phyloP scores from a whole-genome alignment of 1,284 basidiomycete species.

The Ceratobasidium theobromae region DNA sequence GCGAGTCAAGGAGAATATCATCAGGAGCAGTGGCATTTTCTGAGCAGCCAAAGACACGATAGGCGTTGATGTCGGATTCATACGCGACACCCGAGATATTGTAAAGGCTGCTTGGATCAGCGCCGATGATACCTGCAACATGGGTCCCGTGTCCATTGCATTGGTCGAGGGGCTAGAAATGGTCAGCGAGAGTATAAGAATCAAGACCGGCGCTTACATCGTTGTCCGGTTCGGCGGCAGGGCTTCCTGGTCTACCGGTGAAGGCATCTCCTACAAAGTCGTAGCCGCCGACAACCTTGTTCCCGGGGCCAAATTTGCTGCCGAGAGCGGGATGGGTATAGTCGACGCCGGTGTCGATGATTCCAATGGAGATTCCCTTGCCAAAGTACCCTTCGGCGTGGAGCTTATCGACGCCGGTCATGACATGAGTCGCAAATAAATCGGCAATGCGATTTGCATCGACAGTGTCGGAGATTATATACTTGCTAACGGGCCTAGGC shows the following conservation, averaged over 20 bases:
- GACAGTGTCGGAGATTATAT: background rate
- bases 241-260: background rate
- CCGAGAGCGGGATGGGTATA: constrained; percentile 50
- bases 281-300: constrained; percentile 43
- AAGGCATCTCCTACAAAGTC: constrained; percentile 48
- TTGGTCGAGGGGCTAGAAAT: constrained; percentile 40
- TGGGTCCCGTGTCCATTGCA: constrained; percentile 47
- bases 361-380: constrained; percentile 49
- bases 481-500: background rate
- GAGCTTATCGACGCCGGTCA: constrained; percentile 44
- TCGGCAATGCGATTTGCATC: constrained; percentile 28
- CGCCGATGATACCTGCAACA: constrained; percentile 45
- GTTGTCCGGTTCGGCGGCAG: background rate
- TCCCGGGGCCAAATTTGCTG: constrained; percentile 47
- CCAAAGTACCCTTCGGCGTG: constrained; percentile 49
- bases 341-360: constrained; percentile 50
- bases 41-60: constrained; percentile 33
- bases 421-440: constrained; percentile 34
- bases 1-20: constrained; percentile 33
- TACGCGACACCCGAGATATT: constrained; percentile 36
- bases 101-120: constrained; percentile 40
- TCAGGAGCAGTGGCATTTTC: constrained; percentile 7
- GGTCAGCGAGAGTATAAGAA: background rate
- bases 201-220: constrained; percentile 14
- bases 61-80: constrained; percentile 13